Conservation (phyloP, 164 flowering plant species). For the Nymphaea colorata region DNA sequence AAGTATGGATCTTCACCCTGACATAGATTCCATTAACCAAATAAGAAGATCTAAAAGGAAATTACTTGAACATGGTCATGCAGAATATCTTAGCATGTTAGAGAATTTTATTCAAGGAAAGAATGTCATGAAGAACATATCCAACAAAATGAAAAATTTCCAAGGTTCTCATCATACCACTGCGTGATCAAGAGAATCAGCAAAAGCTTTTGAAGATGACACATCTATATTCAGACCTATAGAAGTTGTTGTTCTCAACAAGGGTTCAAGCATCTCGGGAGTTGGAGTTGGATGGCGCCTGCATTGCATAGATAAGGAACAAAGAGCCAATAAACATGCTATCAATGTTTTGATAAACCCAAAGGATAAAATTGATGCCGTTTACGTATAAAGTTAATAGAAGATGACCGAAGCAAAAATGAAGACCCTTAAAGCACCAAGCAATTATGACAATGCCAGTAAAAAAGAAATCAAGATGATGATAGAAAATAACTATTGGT, state of each 20-base stretch:
- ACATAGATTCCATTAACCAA: background rate
- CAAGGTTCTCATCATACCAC: conserved; percentile 33
- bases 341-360: no score
- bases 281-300: conserved; percentile 99
- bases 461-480: no score
- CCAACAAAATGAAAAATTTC: no score
- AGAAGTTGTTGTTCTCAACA: conserved; percentile 82
- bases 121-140: background rate
- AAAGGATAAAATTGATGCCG: no score
- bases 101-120: conserved; percentile 1
- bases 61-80: background rate
- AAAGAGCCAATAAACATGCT: background rate
- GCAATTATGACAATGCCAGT: no score
- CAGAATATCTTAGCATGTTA: background rate
- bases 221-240: conserved; percentile 77
- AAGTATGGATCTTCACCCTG: conserved; percentile 97
- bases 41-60: background rate
- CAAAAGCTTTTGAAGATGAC: conserved; percentile 89
- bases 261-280: conserved; percentile 92
- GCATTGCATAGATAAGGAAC: conserved; percentile 7
- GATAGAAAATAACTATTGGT: no score
- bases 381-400: no score
- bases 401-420: no score
- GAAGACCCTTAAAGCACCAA: no score
- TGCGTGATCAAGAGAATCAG: conserved; percentile 95